phyloP scores from a whole-genome alignment of 345 rosid species.

The Cardiospermum halicacabum region DNA sequence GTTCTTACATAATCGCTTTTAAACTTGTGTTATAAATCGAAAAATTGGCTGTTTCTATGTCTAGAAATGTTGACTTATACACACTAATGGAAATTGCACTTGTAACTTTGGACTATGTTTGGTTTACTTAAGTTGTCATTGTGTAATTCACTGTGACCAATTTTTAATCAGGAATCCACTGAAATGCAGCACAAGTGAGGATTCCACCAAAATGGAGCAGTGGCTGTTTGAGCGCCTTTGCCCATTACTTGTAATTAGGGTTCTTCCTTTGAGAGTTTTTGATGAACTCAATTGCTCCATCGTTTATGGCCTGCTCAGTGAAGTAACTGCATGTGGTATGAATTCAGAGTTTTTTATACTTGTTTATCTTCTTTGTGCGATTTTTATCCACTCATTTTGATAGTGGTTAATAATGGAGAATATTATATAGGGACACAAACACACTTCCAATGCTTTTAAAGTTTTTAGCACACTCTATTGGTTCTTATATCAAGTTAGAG shows the following conservation, averaged over 20 bases:
- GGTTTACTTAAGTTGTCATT: neutral
- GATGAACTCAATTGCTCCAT: slow-evolving; percentile 42
- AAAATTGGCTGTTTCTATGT: neutral
- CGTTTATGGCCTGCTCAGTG: slow-evolving; percentile 51
- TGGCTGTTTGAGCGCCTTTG: slow-evolving; percentile 71
- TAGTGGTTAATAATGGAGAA: neutral
- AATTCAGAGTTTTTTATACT: slow-evolving; percentile 6
- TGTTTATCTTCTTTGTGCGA: neutral
- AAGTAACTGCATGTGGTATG: slow-evolving; percentile 40
- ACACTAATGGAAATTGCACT: neutral
- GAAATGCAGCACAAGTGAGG: slow-evolving; percentile 32
- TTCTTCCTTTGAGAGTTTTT: slow-evolving; percentile 84
- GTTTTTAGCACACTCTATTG: neutral
- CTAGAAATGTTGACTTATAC: neutral
- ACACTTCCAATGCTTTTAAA: neutral
- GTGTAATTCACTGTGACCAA: neutral
- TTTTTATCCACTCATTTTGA: neutral
- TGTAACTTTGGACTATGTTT: neutral
- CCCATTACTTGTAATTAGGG: slow-evolving; percentile 74
- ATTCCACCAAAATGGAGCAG: slow-evolving; percentile 34
- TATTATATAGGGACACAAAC: too few species aligned
- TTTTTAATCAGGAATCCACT: slow-evolving; percentile 26
- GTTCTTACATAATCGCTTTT: neutral
- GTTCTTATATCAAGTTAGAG: neutral
- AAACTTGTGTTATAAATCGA: neutral